These are phyloP conservation scores for Alnus glutinosa DNA, from an alignment of 306 rosid species.

Conservation along the genomic window DNA sequence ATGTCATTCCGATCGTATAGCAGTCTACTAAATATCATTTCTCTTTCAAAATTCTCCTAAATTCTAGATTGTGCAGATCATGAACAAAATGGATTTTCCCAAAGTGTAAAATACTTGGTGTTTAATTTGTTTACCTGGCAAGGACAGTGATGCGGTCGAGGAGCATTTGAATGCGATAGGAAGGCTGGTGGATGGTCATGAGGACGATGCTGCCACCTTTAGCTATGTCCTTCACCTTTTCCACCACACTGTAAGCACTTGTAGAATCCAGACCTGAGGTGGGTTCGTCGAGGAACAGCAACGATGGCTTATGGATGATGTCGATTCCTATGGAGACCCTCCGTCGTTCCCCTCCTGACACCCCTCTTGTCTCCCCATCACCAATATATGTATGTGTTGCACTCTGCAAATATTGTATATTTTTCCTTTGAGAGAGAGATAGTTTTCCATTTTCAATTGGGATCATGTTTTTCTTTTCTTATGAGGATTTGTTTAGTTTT, in stretches of 20 bases:
- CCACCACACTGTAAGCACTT: constrained; percentile 83
- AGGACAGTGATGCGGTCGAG: constrained; percentile 75
- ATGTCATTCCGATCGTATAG: too few relatives aligned
- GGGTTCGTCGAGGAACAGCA: constrained; percentile 85
- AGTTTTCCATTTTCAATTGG: too few relatives aligned
- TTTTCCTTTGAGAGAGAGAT: neutral
- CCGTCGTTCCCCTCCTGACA: constrained; percentile 85
- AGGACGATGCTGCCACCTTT: constrained; percentile 79
- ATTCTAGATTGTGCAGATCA: neutral
- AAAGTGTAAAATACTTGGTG: neutral
- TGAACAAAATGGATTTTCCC: neutral
- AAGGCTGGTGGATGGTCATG: constrained; percentile 94
- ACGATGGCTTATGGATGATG: constrained; percentile 79
- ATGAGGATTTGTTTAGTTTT: too few relatives aligned
- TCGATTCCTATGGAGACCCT: constrained; percentile 85
- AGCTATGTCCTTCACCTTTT: constrained; percentile 88
- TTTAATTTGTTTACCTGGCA: constrained; percentile 57
- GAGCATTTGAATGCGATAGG: constrained; percentile 76
- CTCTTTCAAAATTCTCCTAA: neutral
- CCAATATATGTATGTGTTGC: constrained; percentile 81
- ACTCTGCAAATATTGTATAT: constrained; percentile 39
- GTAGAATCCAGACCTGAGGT: constrained; percentile 95
- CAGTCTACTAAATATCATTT: too few relatives aligned
- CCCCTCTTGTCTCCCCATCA: constrained; percentile 82
- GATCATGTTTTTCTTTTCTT: too few relatives aligned